Conservation (phyloP, 1,139 yeast genomes). For the Geotrichum europaeum region DNA sequence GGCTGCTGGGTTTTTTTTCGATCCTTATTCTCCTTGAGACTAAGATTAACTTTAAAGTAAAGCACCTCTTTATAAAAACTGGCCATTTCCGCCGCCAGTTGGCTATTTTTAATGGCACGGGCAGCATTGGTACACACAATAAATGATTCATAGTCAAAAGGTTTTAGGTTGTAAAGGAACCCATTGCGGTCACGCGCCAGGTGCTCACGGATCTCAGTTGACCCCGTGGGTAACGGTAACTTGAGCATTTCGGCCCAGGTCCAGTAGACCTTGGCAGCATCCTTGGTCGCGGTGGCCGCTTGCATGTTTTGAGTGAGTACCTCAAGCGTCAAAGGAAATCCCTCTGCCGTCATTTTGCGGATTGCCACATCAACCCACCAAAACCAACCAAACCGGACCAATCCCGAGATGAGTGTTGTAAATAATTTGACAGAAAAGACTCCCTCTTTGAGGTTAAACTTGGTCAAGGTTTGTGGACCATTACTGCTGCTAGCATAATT, state of each 20-base stretch:
- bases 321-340: conserved; percentile 19
- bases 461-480: neutral
- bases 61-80: conserved; percentile 8
- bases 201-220: neutral
- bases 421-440: conserved; percentile 9
- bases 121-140: conserved; percentile 11
- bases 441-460: neutral
- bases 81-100: conserved; percentile 6
- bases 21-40: conserved; percentile 3
- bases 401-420: conserved; percentile 23
- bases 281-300: conserved; percentile 22
- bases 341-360: conserved; percentile 21
- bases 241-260: conserved; percentile 20
- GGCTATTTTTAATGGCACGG: conserved; percentile 1
- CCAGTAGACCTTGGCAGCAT: conserved; percentile 24
- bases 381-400: conserved; percentile 22
- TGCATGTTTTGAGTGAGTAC: conserved; percentile 24
- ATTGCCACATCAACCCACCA: conserved; percentile 24
- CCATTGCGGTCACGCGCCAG: conserved; percentile 5
- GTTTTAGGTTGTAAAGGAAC: neutral
- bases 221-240: conserved; percentile 7
- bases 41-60: conserved; percentile 1
- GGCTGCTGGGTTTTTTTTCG: neutral
- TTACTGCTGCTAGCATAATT: neutral
- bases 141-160: conserved; percentile 16